Conservation (phyloP, 2,329 filamentous ascomycete species). For the Fusarium keratoplasticum region DNA sequence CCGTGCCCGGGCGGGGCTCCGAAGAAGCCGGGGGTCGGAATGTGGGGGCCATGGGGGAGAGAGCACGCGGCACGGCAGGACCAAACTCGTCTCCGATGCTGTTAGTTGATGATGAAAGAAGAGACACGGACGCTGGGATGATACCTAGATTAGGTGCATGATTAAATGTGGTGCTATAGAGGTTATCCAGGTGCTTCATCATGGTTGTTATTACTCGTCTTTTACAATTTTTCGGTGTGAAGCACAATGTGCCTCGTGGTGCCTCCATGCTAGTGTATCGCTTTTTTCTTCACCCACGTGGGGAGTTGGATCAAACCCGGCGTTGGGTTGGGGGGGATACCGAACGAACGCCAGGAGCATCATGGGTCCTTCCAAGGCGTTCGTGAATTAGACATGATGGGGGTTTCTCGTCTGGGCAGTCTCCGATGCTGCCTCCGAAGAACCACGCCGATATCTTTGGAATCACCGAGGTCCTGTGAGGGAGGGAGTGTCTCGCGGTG, state of each 20-base stretch:
- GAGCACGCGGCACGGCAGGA: neutral
- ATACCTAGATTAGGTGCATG: neutral
- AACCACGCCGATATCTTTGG: neutral
- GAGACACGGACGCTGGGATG: neutral
- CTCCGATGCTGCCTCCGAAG: neutral
- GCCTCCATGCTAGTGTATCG: neutral
- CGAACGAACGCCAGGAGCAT: neutral
- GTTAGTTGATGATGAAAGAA: neutral
- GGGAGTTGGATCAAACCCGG: neutral
- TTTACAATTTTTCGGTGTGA: neutral
- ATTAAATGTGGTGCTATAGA: neutral
- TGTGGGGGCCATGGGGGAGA: conserved; percentile 8
- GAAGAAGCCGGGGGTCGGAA: conserved; percentile 29
- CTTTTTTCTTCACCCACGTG: neutral
- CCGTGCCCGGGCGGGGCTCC: conserved; percentile 5
- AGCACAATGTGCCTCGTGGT: neutral
- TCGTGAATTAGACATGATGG: neutral
- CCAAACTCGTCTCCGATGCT: neutral
- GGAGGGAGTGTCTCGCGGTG: neutral
- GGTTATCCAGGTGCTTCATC: neutral
- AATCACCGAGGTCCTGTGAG: conserved; percentile 10
- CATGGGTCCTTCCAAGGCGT: neutral
- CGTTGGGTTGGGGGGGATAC: neutral
- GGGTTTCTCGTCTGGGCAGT: neutral
- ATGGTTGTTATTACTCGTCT: neutral